phyloP scores from a whole-genome alignment of 805 yeast species.

The Lachancea cidri region DNA sequence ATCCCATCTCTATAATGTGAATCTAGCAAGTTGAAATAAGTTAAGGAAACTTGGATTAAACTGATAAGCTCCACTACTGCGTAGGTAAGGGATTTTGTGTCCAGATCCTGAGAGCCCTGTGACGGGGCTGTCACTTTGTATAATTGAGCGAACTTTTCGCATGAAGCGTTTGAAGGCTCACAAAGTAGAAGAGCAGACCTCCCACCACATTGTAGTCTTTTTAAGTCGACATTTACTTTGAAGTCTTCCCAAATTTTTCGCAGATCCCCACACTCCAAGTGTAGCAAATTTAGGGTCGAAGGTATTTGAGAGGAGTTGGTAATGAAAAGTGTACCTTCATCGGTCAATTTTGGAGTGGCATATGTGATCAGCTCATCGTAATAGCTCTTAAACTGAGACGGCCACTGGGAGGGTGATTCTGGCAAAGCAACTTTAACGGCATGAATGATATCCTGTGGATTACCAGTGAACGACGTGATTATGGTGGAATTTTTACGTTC shows the following conservation, averaged over 20 bases:
- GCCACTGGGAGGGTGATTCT: constrained; percentile 31
- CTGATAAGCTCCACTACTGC: constrained; percentile 73
- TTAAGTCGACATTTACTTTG: constrained; percentile 68
- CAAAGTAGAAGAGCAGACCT: constrained; percentile 69
- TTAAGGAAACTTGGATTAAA: constrained; percentile 67
- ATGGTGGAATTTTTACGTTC: constrained; percentile 61
- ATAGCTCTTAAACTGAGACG: constrained; percentile 46
- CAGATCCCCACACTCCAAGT: constrained; percentile 57
- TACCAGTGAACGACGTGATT: constrained; percentile 84
- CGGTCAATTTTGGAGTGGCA: constrained; percentile 62
- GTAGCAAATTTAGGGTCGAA: constrained; percentile 63
- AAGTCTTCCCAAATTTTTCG: constrained; percentile 51
- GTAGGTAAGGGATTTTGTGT: constrained; percentile 30
- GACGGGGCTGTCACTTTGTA: constrained; percentile 43
- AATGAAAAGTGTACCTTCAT: constrained; percentile 61
- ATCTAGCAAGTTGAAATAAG: constrained; percentile 69
- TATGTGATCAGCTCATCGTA: constrained; percentile 60
- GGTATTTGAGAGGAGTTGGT: constrained; percentile 82
- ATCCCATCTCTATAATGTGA: constrained; percentile 77
- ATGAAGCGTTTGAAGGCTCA: constrained; percentile 70
- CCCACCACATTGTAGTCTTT: constrained; percentile 78
- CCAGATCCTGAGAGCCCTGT: constrained; percentile 5
- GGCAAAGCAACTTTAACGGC: constrained; percentile 57
- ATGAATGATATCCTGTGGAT: constrained; percentile 53
- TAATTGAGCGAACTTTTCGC: constrained; percentile 73